Conservation (phyloP, 2,329 filamentous ascomycete species). For the Chalara sp. region DNA sequence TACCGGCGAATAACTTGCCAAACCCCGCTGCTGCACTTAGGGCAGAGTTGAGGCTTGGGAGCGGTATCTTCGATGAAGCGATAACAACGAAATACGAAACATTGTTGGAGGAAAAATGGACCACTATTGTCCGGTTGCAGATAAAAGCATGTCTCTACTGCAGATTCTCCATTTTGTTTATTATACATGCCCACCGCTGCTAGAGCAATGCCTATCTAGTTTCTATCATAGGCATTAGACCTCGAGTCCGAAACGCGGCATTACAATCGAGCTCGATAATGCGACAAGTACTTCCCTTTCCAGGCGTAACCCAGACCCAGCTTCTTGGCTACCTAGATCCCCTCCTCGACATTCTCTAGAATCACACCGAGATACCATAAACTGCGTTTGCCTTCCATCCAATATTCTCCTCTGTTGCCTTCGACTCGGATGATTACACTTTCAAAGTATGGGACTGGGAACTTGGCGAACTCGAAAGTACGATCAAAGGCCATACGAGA, state of each 20-base stretch:
- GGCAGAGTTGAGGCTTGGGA: constrained; percentile 66
- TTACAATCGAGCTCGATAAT: constrained; percentile 80
- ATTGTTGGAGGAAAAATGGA: constrained; percentile 97
- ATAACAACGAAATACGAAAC: constrained; percentile 94
- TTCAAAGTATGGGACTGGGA: constrained; percentile 99
- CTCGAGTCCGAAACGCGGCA: constrained; percentile 68
- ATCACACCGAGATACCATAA: constrained; percentile 75
- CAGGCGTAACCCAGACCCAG: constrained; percentile 77
- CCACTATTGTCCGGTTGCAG: constrained; percentile 85
- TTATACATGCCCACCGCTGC: background rate
- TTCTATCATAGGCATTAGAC: constrained; percentile 70
- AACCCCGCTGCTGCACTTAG: constrained; percentile 66
- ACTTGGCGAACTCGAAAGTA: constrained; percentile 80
- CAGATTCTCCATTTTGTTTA: background rate
- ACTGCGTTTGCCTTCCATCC: constrained; percentile 92
- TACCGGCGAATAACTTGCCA: constrained; percentile 65
- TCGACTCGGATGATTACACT: constrained; percentile 83
- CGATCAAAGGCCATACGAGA: constrained; percentile 87
- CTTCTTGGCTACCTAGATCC: constrained; percentile 77
- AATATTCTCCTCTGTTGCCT: constrained; percentile 82
- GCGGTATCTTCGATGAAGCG: constrained; percentile 61
- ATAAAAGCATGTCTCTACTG: constrained; percentile 63
- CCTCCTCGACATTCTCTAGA: constrained; percentile 77
- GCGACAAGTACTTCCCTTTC: constrained; percentile 71
- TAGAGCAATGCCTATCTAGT: no score